phyloP scores from a whole-genome alignment of 202 grass and related monocot species.

The Bolboschoenoplectus hybrid region DNA sequence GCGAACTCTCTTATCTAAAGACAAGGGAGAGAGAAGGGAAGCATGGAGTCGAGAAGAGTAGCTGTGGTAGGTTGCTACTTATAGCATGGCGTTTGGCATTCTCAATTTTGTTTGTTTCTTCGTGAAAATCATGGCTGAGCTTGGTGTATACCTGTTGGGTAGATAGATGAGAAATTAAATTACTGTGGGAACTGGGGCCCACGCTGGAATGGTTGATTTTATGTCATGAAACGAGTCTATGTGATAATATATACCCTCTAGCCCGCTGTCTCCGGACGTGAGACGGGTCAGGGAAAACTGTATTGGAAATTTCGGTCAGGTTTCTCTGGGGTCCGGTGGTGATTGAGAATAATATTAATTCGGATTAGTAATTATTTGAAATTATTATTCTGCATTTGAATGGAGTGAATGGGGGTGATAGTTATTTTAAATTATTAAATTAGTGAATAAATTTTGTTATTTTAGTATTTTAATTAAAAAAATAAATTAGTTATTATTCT shows the following conservation, averaged over 20 bases:
- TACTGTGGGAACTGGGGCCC: background rate
- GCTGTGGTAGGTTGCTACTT: background rate
- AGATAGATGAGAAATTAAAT: background rate
- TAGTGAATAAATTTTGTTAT: too few species aligned
- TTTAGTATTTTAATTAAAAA: too few species aligned
- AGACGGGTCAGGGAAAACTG: background rate
- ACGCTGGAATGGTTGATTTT: background rate
- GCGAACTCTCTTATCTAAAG: background rate
- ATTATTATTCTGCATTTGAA: too few species aligned
- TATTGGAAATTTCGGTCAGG: conserved; percentile 16
- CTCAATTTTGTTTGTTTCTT: background rate
- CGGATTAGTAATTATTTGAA: too few species aligned
- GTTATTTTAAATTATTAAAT: too few species aligned
- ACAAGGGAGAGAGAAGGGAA: background rate
- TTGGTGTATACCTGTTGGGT: background rate
- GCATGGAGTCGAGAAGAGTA: background rate
- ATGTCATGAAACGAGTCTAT: background rate
- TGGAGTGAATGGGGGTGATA: too few species aligned
- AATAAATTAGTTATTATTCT: too few species aligned
- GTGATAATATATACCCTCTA: background rate
- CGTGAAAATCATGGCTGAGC: background rate
- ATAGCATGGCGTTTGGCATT: background rate
- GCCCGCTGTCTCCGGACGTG: background rate
- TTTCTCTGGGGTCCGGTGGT: background rate
- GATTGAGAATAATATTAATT: background rate